Evolutionary conservation across 2,329 filamentous ascomycete genomes (phyloP).

Genomic region (Tolypocladium tundrense): DNA sequence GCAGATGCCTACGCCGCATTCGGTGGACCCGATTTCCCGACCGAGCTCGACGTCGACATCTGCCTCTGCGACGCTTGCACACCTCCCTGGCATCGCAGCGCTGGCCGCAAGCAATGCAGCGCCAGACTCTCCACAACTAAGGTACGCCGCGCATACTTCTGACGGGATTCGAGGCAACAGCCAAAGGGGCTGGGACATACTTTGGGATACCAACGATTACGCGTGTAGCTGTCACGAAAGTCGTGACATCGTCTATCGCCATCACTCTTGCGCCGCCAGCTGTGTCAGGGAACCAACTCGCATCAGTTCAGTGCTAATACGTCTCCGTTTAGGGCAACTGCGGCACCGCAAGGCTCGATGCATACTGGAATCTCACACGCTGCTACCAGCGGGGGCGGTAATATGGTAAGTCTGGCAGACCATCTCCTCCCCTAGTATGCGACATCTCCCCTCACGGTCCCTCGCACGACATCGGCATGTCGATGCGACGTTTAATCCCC

Average conservation of each 20-base stretch:
- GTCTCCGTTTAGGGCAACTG: slow-evolving; percentile 6
- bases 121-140: slow-evolving; percentile 32
- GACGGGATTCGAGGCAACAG: background rate
- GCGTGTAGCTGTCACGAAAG: background rate
- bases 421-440: background rate
- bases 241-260: too few relatives aligned
- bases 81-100: slow-evolving; percentile 35
- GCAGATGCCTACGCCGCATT: slow-evolving; percentile 26
- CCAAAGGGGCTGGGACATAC: background rate
- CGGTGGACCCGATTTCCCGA: slow-evolving; percentile 37
- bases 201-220: background rate
- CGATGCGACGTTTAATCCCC: background rate
- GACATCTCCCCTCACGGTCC: background rate
- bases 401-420: slow-evolving; percentile 24
- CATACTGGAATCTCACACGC: slow-evolving; percentile 25
- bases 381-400: slow-evolving; percentile 28
- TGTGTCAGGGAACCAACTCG: background rate
- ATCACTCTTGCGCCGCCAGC: background rate
- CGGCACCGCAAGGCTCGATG: slow-evolving; percentile 11
- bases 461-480: background rate
- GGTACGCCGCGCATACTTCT: slow-evolving; percentile 23
- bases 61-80: slow-evolving; percentile 28
- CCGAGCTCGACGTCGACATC: slow-evolving; percentile 39
- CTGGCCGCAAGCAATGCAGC: slow-evolving; percentile 30
- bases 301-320: slow-evolving; percentile 4